These are phyloP conservation scores for Nevesoporus exiguus DNA, from an alignment of 768 basidiomycete genomes.

Conservation along the genomic window DNA sequence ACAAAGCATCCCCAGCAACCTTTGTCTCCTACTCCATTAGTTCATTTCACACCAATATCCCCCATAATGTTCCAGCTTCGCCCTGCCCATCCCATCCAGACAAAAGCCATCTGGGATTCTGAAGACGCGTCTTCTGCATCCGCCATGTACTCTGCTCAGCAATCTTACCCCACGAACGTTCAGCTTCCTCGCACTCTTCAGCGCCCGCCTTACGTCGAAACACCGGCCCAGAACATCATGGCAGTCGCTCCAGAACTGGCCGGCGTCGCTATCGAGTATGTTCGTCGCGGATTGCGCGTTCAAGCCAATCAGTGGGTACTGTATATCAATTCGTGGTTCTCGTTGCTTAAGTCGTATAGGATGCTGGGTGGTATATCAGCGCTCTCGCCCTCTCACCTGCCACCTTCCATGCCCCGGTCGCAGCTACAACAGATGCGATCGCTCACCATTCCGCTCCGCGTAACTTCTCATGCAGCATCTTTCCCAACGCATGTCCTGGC, in stretches of 20 bases:
- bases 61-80: slow-evolving; percentile 35
- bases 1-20: slow-evolving; percentile 17
- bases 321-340: slow-evolving; percentile 5
- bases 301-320: slow-evolving; percentile 43
- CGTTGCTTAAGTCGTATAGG: slow-evolving; percentile 35
- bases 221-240: slow-evolving; percentile 51
- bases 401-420: slow-evolving; percentile 27
- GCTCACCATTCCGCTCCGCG: slow-evolving; percentile 32
- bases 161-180: slow-evolving; percentile 35
- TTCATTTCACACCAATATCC: slow-evolving; percentile 12
- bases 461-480: slow-evolving; percentile 18
- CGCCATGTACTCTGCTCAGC: slow-evolving; percentile 31
- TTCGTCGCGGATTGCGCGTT: slow-evolving; percentile 48
- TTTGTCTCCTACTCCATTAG: slow-evolving; percentile 20
- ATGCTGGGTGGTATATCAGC: slow-evolving; percentile 42
- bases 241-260: slow-evolving; percentile 52
- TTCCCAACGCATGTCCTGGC: slow-evolving; percentile 56
- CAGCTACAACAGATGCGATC: slow-evolving; percentile 33
- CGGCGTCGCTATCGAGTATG: slow-evolving; percentile 59
- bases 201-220: slow-evolving; percentile 56
- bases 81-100: slow-evolving; percentile 34
- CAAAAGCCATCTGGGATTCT: slow-evolving; percentile 36
- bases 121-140: slow-evolving; percentile 27
- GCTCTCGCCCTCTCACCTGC: slow-evolving; percentile 46
- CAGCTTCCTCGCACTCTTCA: slow-evolving; percentile 72